Conservation (phyloP, 2,329 filamentous ascomycete species). For the Aspergillus quadrilineatus region DNA sequence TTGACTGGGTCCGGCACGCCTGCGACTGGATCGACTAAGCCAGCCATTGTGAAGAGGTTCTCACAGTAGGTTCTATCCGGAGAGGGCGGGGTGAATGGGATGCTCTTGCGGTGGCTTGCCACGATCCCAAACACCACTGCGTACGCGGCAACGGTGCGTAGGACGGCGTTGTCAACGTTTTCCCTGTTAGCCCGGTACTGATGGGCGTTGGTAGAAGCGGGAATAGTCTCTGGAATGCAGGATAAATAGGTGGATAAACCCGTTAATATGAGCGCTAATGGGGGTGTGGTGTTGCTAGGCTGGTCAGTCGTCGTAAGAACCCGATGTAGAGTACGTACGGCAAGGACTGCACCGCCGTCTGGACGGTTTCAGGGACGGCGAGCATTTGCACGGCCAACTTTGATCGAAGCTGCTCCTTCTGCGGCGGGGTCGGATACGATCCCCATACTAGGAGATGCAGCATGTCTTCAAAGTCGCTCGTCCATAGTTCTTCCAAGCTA, state of each 20-base stretch:
- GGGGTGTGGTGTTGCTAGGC: constrained; percentile 14
- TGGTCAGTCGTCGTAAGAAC: background rate
- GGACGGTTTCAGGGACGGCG: constrained; percentile 24
- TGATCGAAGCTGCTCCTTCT: constrained; percentile 22
- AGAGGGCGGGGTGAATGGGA: constrained; percentile 20
- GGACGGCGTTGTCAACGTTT: constrained; percentile 23
- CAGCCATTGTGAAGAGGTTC: constrained; percentile 57
- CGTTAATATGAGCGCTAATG: constrained; percentile 28
- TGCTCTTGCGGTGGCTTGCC: constrained; percentile 27
- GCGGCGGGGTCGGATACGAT: constrained; percentile 23
- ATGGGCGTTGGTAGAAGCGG: constrained; percentile 19
- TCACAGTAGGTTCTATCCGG: constrained; percentile 53
- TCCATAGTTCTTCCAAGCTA: constrained; percentile 31
- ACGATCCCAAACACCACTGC: constrained; percentile 28
- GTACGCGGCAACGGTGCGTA: constrained; percentile 27
- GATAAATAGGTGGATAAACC: constrained; percentile 32
- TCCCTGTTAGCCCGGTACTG: constrained; percentile 26
- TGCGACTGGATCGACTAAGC: constrained; percentile 50
- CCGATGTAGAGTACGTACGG: constrained; percentile 23
- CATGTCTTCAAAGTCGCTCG: constrained; percentile 35
- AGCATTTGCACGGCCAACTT: constrained; percentile 24
- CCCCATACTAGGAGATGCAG: constrained; percentile 33
- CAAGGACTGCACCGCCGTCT: constrained; percentile 23
- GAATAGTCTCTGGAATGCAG: constrained; percentile 22
- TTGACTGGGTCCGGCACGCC: constrained; percentile 48